Conservation (phyloP, 1,139 yeast species). For the Wickerhamiella pararugosa region DNA sequence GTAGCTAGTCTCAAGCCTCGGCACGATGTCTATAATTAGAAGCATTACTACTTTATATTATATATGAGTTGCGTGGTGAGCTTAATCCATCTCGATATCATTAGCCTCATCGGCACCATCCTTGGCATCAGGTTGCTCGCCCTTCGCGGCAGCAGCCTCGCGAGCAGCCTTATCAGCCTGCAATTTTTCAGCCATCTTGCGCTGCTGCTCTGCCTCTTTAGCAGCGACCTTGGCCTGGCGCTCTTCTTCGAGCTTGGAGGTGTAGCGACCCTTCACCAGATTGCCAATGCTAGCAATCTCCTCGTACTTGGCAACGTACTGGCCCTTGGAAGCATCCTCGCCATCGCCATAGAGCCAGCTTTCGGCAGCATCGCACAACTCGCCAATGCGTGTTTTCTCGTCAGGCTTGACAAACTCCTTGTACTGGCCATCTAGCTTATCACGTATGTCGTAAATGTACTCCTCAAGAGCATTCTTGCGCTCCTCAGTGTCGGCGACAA, state of each 20-base stretch:
- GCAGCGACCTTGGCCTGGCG: conserved; percentile 76
- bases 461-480: conserved; percentile 97
- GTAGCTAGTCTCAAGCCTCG: not conserved
- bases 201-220: conserved; percentile 75
- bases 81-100: conserved; percentile 7
- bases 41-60: not conserved
- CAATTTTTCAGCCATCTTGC: conserved; percentile 75
- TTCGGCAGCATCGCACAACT: conserved; percentile 71
- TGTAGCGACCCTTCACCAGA: conserved; percentile 87
- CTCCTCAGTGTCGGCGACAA: conserved; percentile 97
- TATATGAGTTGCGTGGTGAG: no score
- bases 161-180: conserved; percentile 54
- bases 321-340: conserved; percentile 90
- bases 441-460: conserved; percentile 94
- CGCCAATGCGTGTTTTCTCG: conserved; percentile 69
- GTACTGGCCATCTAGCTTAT: conserved; percentile 88
- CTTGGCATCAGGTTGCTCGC: conserved; percentile 14
- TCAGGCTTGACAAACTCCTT: conserved; percentile 77
- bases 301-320: conserved; percentile 95
- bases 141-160: conserved; percentile 20
- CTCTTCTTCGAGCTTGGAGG: conserved; percentile 90
- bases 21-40: not conserved
- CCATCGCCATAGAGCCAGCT: conserved; percentile 98
- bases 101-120: conserved; percentile 7
- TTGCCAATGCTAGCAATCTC: conserved; percentile 92